Base-by-base conservation (phyloP, 2,329 filamentous ascomycete genomes). In the Aspergillus sp. region DNA sequence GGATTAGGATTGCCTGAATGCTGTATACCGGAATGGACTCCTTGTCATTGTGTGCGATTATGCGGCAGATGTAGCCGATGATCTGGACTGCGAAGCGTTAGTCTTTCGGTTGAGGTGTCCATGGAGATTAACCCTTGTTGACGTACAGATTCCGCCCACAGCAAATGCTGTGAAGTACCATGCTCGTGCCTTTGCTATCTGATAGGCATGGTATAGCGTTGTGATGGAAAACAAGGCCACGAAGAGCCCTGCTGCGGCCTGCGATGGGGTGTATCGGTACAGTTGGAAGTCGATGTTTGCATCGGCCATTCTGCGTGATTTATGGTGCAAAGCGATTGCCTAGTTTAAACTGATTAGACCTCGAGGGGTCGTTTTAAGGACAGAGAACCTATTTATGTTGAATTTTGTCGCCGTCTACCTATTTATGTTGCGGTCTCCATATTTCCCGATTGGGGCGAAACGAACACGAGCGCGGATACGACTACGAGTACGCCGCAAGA, bases 11-110 rank as follows among this genome's bases (percentile, higher is more conserved):
- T 2, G 68, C 67, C 56, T 77, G 74, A 2, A 74, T 63, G 14
- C 70, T 67, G 57, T 72, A 77, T 58, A 67, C 31, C 55, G 64
- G 37, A 52, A 59, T 49, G n/a, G 55, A 61, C 23, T 61, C 49
- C 6, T 50, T 54, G 3, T 55, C 40, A 19, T 52, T 39, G n/a
- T 57, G 37, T 15, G 55, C 52, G 17, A 40, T 19, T 47, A 51
- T 55, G 25, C 70, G 68, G 27, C 62, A 66, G 31, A 66, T 62
- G 47, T 73, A 72, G 45, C 71, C 71, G 44, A 72, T 64, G 3
- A 67, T 62, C 62, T 85, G 80, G 69, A 84, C 80, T 83, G 23
- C 8, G 14, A 9, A 40, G 14, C 15, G 6, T 37, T 21, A 19
- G 6, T 31, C 23, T 49, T 37, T 15, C 6, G 31, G 37, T 1